A percentile compares a stretch with the other conserved stretches of the same genome.
These are phyloP conservation scores for Colletotrichum gloeosporioides DNA, from an alignment of 2,329 filamentous ascomycete species.

Conservation along the genomic window DNA sequence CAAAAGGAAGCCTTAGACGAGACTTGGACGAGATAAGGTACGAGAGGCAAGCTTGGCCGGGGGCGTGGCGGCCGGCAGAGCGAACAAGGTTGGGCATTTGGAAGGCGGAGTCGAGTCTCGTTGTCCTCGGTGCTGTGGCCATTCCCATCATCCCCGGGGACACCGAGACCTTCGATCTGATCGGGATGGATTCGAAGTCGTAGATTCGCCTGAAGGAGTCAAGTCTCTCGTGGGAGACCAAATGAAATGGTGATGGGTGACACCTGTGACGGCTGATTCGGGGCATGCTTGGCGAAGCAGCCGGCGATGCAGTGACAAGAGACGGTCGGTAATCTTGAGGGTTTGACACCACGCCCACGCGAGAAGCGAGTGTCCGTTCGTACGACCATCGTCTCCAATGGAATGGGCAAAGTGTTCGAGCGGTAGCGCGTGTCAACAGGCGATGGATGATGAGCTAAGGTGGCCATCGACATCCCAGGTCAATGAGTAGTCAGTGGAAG, in stretches of 20 bases:
- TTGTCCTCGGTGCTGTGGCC: background rate
- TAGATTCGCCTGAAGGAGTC: background rate
- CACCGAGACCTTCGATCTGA: background rate
- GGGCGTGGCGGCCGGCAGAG: background rate
- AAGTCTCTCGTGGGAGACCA: background rate
- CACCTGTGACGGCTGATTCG: background rate
- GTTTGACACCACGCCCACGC: background rate
- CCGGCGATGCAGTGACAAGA: background rate
- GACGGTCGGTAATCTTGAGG: background rate
- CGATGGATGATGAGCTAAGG: background rate
- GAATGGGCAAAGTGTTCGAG: background rate
- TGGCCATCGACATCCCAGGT: background rate
- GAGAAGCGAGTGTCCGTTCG: background rate
- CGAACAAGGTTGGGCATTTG: background rate
- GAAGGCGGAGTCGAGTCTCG: background rate
- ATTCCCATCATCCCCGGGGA: background rate
- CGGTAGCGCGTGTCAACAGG: background rate
- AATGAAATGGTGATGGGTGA: background rate
- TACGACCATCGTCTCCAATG: background rate
- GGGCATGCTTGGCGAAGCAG: background rate
- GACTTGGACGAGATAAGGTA: background rate
- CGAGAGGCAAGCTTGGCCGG: background rate
- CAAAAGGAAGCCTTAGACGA: slow-evolving; percentile 2
- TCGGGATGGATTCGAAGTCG: background rate
- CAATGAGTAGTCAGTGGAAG: background rate